phyloP scores from a whole-genome alignment of 2,329 filamentous ascomycete species.

The Cyphellophora attinorum region DNA sequence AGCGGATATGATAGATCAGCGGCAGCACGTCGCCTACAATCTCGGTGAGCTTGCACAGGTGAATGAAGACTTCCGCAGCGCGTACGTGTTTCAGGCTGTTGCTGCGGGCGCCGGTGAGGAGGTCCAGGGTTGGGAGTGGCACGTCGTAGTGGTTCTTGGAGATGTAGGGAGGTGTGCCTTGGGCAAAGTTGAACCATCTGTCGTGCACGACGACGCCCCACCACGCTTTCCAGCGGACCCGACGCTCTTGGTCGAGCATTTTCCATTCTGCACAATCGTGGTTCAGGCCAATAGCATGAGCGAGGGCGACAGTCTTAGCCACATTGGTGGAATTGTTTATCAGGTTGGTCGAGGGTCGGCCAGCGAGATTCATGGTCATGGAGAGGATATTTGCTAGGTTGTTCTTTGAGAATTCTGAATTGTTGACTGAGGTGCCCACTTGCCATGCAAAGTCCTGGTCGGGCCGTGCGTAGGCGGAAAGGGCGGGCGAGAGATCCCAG shows the following conservation, averaged over 20 bases:
- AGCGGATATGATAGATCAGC: conserved; percentile 35
- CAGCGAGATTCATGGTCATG: conserved; percentile 49
- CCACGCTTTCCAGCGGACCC: conserved; percentile 43
- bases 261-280: conserved; percentile 46
- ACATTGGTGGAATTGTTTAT: conserved; percentile 41
- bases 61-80: conserved; percentile 42
- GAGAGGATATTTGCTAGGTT: conserved; percentile 50
- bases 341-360: conserved; percentile 34
- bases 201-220: conserved; percentile 50
- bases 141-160: conserved; percentile 47
- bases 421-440: conserved; percentile 49
- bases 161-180: conserved; percentile 46
- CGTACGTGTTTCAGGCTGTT: conserved; percentile 31
- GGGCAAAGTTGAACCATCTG: conserved; percentile 47
- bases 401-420: conserved; percentile 46
- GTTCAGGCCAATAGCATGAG: conserved; percentile 47
- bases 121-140: conserved; percentile 39
- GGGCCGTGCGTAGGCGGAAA: conserved; percentile 40
- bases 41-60: conserved; percentile 41
- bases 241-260: conserved; percentile 40
- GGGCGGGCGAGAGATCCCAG: conserved; percentile 42
- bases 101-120: conserved; percentile 27
- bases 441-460: conserved; percentile 55
- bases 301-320: conserved; percentile 43
- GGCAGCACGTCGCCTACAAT: conserved; percentile 36